A percentile compares a stretch with the other conserved stretches of the same genome.
Conservation (phyloP, 768 basidiomycete genomes). For the Rhodotorula toruloides region DNA sequence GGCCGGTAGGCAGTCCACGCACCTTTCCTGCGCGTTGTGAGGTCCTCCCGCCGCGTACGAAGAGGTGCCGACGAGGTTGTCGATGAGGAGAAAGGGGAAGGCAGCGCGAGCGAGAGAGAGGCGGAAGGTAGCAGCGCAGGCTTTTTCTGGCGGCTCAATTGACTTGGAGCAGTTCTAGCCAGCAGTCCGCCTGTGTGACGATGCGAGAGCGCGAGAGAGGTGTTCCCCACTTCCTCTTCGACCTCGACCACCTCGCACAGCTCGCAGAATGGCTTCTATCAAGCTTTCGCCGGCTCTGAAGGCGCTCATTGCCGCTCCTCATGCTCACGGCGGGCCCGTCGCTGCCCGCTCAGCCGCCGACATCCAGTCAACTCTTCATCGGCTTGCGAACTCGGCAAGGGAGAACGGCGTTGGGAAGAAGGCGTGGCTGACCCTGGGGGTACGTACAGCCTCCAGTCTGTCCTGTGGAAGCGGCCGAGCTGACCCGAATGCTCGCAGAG, state of each 20-base stretch:
- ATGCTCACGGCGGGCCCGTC: slow-evolving; percentile 38
- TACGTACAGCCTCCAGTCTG: not conserved
- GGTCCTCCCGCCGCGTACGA: too few species aligned
- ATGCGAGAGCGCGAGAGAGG: too few species aligned
- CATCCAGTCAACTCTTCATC: slow-evolving; percentile 37
- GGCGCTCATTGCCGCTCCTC: slow-evolving; percentile 43
- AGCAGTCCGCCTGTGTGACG: too few species aligned
- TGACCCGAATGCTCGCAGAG: slow-evolving; percentile 21
- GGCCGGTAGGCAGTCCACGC: too few species aligned
- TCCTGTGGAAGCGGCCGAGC: too few species aligned
- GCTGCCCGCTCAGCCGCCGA: slow-evolving; percentile 40
- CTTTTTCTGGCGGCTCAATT: too few species aligned
- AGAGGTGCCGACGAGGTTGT: too few species aligned
- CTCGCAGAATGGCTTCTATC: slow-evolving; percentile 19
- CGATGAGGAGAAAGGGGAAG: too few species aligned
- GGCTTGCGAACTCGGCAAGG: slow-evolving; percentile 37
- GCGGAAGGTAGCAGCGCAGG: too few species aligned
- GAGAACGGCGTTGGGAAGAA: slow-evolving; percentile 34
- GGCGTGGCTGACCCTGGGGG: slow-evolving; percentile 43
- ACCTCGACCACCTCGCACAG: not conserved
- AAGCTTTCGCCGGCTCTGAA: slow-evolving; percentile 46
- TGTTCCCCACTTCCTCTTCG: not conserved
- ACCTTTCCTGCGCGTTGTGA: too few species aligned
- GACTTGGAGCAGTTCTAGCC: too few species aligned
- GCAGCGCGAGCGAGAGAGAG: too few species aligned